phyloP scores from a whole-genome alignment of 306 rosid genomes.

The Phaseolus lunatus region DNA sequence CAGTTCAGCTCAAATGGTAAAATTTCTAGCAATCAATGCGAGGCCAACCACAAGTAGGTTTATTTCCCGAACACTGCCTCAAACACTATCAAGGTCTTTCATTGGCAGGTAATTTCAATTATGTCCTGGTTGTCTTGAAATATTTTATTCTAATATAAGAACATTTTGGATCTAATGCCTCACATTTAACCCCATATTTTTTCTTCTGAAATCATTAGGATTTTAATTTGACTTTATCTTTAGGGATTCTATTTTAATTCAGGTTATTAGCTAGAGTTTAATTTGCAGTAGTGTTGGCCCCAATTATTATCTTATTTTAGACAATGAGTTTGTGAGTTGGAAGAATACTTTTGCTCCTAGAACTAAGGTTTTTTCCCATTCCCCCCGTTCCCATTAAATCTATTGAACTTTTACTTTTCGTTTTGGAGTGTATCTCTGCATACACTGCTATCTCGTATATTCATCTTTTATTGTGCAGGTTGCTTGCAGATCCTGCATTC shows the following conservation, averaged over 20 bases:
- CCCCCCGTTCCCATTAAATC: background rate
- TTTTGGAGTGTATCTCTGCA: background rate
- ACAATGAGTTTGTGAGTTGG: background rate
- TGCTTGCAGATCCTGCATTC: conserved; percentile 98
- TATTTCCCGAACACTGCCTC: conserved; percentile 78
- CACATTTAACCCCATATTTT: background rate
- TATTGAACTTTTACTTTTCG: conserved; percentile 22
- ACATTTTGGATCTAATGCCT: conserved; percentile 5
- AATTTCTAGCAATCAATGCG: conserved; percentile 80
- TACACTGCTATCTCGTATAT: conserved; percentile 21
- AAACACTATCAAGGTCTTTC: conserved; percentile 87
- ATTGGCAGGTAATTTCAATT: conserved; percentile 85
- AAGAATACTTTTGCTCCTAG: conserved; percentile 1
- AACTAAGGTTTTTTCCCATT: background rate
- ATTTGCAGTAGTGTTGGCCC: background rate
- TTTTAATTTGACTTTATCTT: conserved; percentile 6
- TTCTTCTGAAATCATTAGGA: conserved; percentile 27
- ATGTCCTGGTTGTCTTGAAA: conserved; percentile 6
- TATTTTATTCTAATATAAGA: conserved; percentile 26
- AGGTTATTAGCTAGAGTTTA: background rate
- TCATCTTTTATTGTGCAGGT: conserved; percentile 63
- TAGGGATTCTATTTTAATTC: background rate
- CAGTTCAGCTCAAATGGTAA: conserved; percentile 99
- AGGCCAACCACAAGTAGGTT: conserved; percentile 88
- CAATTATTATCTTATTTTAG: background rate